phyloP scores from a whole-genome alignment of 257 asterid species.

The Solanum gracilifrons region DNA sequence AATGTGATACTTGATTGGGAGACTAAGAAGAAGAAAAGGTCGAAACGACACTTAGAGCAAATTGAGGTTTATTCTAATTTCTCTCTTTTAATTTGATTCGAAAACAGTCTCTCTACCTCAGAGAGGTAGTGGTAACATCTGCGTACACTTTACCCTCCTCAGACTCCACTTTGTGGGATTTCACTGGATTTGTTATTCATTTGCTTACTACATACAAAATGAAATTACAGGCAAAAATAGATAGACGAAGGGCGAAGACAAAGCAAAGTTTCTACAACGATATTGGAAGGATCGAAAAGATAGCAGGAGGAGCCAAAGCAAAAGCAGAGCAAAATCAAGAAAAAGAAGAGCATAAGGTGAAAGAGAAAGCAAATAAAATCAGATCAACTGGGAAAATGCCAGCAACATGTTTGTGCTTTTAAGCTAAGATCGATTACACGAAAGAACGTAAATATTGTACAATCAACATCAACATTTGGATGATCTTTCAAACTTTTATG shows the following conservation, averaged over 20 bases:
- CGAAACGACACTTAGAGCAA: not conserved
- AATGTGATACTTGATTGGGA: constrained; percentile 23
- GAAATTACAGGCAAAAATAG: constrained; percentile 15
- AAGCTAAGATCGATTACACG: not conserved
- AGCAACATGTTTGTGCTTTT: constrained; percentile 17
- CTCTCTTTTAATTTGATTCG: not conserved
- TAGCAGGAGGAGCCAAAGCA: constrained; percentile 26
- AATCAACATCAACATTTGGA: not conserved
- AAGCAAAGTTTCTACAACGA: constrained; percentile 7
- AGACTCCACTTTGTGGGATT: not conserved
- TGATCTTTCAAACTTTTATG: not conserved
- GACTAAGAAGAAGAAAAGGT: constrained; percentile 23
- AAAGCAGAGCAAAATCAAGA: constrained; percentile 21
- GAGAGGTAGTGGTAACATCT: no score
- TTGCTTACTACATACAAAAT: not conserved
- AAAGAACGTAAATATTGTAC: not conserved
- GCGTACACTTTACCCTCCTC: no score
- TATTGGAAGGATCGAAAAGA: constrained; percentile 17
- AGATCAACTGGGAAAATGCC: constrained; percentile 26
- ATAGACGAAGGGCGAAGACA: constrained; percentile 16
- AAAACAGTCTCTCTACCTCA: not conserved
- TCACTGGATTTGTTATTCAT: not conserved
- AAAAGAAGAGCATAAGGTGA: constrained; percentile 24
- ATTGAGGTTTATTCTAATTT: constrained; percentile 1
- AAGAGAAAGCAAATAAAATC: constrained; percentile 26